Evolutionary conservation across 2,329 filamentous ascomycete species (phyloP).

Genomic region (Pseudogymnoascus sp.): DNA sequence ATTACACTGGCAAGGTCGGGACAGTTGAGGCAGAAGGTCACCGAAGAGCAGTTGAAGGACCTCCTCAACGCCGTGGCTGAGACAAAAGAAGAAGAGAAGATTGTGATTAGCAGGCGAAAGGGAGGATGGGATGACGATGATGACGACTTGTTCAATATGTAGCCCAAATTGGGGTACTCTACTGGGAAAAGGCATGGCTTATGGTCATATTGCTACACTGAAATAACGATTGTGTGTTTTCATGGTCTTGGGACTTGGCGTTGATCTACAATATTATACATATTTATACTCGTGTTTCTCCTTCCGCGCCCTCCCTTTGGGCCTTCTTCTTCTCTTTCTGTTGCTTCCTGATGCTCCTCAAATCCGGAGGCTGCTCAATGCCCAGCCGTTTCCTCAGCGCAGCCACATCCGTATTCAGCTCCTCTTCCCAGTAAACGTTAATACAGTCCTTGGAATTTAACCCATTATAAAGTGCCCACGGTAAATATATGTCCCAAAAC

Average conservation of each 20-base stretch:
- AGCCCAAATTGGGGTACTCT: slow-evolving; percentile 15
- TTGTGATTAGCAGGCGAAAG: slow-evolving; percentile 78
- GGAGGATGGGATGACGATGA: slow-evolving; percentile 81
- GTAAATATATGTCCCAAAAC: slow-evolving; percentile 71
- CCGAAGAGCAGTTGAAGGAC: slow-evolving; percentile 89
- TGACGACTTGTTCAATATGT: slow-evolving; percentile 63
- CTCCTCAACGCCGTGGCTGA: slow-evolving; percentile 80
- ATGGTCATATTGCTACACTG: background rate
- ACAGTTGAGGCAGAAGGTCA: slow-evolving; percentile 81
- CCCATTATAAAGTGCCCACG: slow-evolving; percentile 87
- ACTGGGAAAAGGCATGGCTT: background rate
- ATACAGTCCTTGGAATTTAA: slow-evolving; percentile 71
- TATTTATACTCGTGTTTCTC: slow-evolving; percentile 14
- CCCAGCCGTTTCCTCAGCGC: slow-evolving; percentile 68
- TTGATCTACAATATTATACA: slow-evolving; percentile 6
- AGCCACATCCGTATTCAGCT: slow-evolving; percentile 75
- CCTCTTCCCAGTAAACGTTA: slow-evolving; percentile 97
- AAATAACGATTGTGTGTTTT: slow-evolving; percentile 2
- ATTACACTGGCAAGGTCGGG: slow-evolving; percentile 86
- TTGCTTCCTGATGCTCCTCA: slow-evolving; percentile 68
- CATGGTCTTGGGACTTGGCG: slow-evolving; percentile 5
- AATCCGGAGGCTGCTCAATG: slow-evolving; percentile 82
- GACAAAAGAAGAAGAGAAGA: slow-evolving; percentile 69
- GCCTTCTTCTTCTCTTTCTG: slow-evolving; percentile 63
- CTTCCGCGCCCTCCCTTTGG: slow-evolving; percentile 41